Percentiles rank a stretch among this genome's conserved stretches.
phyloP scores from a whole-genome alignment of 83 land plant species.

The Thuja plicata region DNA sequence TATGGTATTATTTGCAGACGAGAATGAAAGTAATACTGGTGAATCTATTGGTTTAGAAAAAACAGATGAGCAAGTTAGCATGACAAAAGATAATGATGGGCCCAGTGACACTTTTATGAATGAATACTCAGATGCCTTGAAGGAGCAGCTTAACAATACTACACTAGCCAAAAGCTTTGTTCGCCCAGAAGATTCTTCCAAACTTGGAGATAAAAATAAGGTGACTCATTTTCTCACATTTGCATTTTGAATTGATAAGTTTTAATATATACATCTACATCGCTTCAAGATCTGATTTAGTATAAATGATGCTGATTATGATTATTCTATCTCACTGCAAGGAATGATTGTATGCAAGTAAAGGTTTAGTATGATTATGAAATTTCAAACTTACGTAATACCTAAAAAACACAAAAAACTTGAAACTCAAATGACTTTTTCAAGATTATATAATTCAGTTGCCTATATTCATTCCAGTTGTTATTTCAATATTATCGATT shows the following conservation, averaged over 20 bases:
- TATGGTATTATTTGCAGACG: conserved; percentile 27
- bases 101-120: conserved; percentile 49
- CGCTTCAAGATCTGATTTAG: neutral
- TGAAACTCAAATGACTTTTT: too few relatives aligned
- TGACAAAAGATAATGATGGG: conserved; percentile 9
- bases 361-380: neutral
- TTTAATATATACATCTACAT: neutral
- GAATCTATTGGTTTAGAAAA: conserved; percentile 15
- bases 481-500: too few relatives aligned
- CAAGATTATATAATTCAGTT: too few relatives aligned
- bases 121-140: conserved; percentile 63
- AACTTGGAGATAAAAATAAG: conserved; percentile 12
- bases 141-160: conserved; percentile 50
- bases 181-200: conserved; percentile 34
- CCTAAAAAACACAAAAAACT: too few relatives aligned
- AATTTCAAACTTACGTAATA: too few relatives aligned
- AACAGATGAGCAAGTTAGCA: conserved; percentile 14
- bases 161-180: conserved; percentile 72
- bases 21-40: conserved; percentile 31
- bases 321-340: neutral
- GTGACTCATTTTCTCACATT: neutral
- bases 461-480: too few relatives aligned
- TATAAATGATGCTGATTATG: neutral
- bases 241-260: neutral
- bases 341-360: neutral